These are phyloP conservation scores for Pseudonitzschia pungens DNA, from an alignment of 108 stramenopile species.

Conservation along the genomic window DNA sequence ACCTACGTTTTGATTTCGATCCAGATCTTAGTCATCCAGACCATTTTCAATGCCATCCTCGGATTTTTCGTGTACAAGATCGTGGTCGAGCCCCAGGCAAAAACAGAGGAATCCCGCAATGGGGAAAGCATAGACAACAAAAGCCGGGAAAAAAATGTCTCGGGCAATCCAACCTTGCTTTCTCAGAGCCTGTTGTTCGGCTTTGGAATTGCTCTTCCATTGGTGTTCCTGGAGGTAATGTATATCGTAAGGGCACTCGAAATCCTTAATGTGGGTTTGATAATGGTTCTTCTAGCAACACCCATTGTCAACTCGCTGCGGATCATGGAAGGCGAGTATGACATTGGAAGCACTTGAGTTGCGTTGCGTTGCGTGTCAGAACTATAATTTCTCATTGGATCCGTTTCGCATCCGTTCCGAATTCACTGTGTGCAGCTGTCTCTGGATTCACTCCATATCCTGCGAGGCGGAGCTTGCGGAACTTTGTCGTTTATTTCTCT, in stretches of 20 bases:
- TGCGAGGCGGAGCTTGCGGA: background rate
- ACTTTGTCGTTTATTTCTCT: conserved; percentile 15
- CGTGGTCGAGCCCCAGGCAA: background rate
- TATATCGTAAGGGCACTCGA: background rate
- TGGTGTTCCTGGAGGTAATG: background rate
- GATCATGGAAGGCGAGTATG: background rate
- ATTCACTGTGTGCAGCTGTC: background rate
- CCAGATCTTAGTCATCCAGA: background rate
- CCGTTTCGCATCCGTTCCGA: background rate
- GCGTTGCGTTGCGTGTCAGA: background rate
- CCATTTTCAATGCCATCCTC: conserved; percentile 7
- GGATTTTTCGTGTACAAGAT: conserved; percentile 2
- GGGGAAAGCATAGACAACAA: background rate
- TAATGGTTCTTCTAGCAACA: conserved; percentile 12
- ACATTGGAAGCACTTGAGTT: background rate
- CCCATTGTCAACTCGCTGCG: conserved; percentile 5
- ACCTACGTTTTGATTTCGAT: background rate
- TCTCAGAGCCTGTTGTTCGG: background rate
- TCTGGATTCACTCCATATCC: background rate
- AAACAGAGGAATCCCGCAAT: background rate
- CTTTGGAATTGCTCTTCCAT: conserved; percentile 6
- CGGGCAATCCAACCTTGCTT: background rate
- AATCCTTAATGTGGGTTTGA: background rate
- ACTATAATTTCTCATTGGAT: background rate
- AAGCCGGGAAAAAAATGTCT: background rate